Evolutionary conservation across 306 rosid species (phyloP).

Genomic region (Dryas octopetala): DNA sequence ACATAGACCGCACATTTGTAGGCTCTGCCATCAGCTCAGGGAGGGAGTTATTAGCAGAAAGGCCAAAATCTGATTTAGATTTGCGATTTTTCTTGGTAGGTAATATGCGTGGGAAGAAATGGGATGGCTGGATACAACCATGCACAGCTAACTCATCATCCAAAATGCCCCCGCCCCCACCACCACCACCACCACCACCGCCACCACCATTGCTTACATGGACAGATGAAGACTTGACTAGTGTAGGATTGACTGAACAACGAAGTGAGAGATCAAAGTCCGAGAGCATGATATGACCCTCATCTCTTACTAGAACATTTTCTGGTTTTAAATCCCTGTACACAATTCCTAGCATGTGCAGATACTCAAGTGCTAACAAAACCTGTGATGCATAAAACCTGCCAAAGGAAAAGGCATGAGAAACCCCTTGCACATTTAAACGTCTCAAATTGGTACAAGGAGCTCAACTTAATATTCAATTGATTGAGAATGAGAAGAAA

Average conservation of each 20-base stretch:
- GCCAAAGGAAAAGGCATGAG: slow-evolving; percentile 28
- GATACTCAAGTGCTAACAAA: slow-evolving; percentile 84
- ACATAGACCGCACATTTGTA: slow-evolving; percentile 87
- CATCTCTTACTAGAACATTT: slow-evolving; percentile 80
- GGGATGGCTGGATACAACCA: slow-evolving; percentile 56
- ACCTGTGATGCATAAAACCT: slow-evolving; percentile 86
- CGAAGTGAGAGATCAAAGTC: slow-evolving; percentile 90
- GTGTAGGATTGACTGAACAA: slow-evolving; percentile 77
- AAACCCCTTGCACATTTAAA: slow-evolving; percentile 6
- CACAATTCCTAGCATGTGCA: slow-evolving; percentile 95
- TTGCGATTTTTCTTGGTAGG: slow-evolving; percentile 72
- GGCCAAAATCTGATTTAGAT: slow-evolving; percentile 81
- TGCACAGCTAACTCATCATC: slow-evolving; percentile 48
- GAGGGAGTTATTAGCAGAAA: slow-evolving; percentile 54
- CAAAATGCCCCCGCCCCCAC: slow-evolving; percentile 31
- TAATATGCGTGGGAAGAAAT: slow-evolving; percentile 73
- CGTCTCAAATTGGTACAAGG: not conserved
- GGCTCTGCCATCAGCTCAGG: slow-evolving; percentile 95
- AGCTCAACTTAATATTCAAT: not conserved
- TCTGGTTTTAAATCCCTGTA: slow-evolving; percentile 92
- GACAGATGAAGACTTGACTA: slow-evolving; percentile 73
- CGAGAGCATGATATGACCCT: slow-evolving; percentile 94
- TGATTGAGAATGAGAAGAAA: not conserved
- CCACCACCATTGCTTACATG: slow-evolving; percentile 26
- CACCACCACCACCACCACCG: not conserved